These are phyloP conservation scores for Amphichorda felina DNA, from an alignment of 2,329 filamentous ascomycete species.

Conservation along the genomic window DNA sequence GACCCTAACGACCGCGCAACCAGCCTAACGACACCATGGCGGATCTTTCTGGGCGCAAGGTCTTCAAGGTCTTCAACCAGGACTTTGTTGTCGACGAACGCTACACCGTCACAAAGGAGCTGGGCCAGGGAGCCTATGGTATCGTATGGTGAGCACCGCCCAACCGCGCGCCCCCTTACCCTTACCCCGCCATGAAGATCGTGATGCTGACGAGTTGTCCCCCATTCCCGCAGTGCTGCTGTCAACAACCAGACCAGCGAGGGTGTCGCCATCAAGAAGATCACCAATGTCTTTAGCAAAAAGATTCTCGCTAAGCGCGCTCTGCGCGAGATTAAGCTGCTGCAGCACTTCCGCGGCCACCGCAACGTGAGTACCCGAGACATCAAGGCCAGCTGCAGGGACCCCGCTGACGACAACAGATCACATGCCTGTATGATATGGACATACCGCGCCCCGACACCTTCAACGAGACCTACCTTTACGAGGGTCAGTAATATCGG, in stretches of 20 bases:
- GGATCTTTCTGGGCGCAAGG: slow-evolving; percentile 48
- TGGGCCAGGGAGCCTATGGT: slow-evolving; percentile 95
- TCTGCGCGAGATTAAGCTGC: slow-evolving; percentile 92
- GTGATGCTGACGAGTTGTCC: neutral
- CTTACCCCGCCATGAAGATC: slow-evolving; percentile 8
- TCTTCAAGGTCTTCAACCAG: slow-evolving; percentile 99
- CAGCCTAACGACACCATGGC: slow-evolving; percentile 2
- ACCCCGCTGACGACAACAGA: slow-evolving; percentile 39
- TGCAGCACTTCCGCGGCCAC: slow-evolving; percentile 92
- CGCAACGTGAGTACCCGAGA: slow-evolving; percentile 51
- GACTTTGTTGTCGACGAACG: slow-evolving; percentile 98
- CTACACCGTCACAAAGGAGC: slow-evolving; percentile 97
- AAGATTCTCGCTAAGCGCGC: slow-evolving; percentile 98
- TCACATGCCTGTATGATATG: slow-evolving; percentile 99
- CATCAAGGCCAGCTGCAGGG: neutral
- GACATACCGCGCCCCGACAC: slow-evolving; percentile 94
- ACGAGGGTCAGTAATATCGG: slow-evolving; percentile 73
- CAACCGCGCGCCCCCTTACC: slow-evolving; percentile 2
- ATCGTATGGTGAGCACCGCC: slow-evolving; percentile 71
- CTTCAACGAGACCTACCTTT: slow-evolving; percentile 98
- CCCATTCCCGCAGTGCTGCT: slow-evolving; percentile 55
- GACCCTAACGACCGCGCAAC: too few relatives aligned
- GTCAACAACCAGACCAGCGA: slow-evolving; percentile 85
- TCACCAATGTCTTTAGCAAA: slow-evolving; percentile 99
- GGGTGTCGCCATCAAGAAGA: slow-evolving; percentile 97